Base-by-base conservation (phyloP, 108 stramenopile genomes). In the Nannochloropsis salina region DNA sequence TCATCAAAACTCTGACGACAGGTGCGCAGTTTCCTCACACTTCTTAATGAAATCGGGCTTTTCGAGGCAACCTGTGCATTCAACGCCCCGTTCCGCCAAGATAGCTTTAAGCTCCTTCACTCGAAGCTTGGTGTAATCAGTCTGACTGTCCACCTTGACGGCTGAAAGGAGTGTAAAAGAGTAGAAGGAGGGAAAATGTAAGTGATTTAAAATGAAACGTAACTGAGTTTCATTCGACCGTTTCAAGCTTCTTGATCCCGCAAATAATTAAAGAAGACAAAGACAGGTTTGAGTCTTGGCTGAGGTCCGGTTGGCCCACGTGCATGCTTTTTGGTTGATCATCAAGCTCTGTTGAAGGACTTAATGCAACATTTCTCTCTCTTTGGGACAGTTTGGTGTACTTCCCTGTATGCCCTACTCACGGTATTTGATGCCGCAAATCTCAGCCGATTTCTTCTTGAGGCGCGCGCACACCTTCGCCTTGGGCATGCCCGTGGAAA, bases 11-110 rank as follows among this genome's bases (percentile, higher is more conserved):
- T 91, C 91, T 2, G 5, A 15, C 15, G 61, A 74, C 61, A 95
- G 83, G 90, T 98, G 94, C 86, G 97, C 96, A 20, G 98, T 99
- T 41, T 95, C 95, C 90, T 95, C 90, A 83, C 97, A 96, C 89
- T 92, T 94, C 92, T 94, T 94, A 90, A 99, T 95, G 90, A 96
- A 99, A 86, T 99, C 99, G n/a, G 93, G 94, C 95, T 99, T 99
- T 91, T 99, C 99, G 43, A 97, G 86, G 89, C 98, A 98, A 80
- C 97, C 97, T 82, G 93, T 93, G 92, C 98, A 99, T 86, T 95
- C 94, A 20, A 98, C 97, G 45, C 99, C 99, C 88, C 97, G 92
- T 84, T 98, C 97, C 45, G 92, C 86, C 87, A 99, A 92, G 88
- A 99, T 98, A 80, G 92, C 88, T 90, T 98, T 98, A 20, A 99